Base-by-base conservation (phyloP, 106 monocot species). In the Allium cepa region DNA sequence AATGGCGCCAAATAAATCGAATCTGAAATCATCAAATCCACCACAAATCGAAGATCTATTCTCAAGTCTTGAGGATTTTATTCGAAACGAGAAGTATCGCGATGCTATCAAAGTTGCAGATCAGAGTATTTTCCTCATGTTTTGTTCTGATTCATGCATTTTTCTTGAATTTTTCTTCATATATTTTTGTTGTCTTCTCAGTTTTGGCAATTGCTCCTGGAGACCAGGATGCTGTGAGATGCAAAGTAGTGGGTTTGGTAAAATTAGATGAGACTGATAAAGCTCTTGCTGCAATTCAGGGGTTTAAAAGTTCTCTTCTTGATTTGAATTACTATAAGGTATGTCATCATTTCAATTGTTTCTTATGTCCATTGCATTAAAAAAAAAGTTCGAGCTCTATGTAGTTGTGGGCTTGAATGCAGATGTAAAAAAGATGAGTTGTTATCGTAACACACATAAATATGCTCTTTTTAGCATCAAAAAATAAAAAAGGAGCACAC, bases 161-260 rank as follows among this genome's bases (percentile, higher is more conserved):
- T 51, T 45, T 48, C 10, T 55, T 69, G 1, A 49, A n/a, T 63
- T 49, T 15, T 8, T 59, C 28, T 28, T 49, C 17, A 50, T 52
- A 22, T 46, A 12, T 9, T 13, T 66, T 17, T 36, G 17, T 50
- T 53, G 36, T 36, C 36, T 36, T 36, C 36, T 36, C 77, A 93
- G 92, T 93, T 52, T 72, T 93, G 53, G 69, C 67, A 47, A n/a
- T 73, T n/a, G 75, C 77, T 17, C 93, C 93, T 9, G 86, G 81
- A 10, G 93, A 93, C 55, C 86, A 93, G 79, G 93, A 93, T 59
- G 93, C 93, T 26, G 45, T 89, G 48, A 75, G 80, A 10, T 93
- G 93, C 74, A 93, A 93, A 79, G 65, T 93, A 12, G 93, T 93
- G 59, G 93, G 88, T 11, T 62, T 89, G 75, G 83, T 93, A 55